Base-by-base conservation (phyloP, 2,329 filamentous ascomycete species). In the Thielaviopsis cerberus region DNA sequence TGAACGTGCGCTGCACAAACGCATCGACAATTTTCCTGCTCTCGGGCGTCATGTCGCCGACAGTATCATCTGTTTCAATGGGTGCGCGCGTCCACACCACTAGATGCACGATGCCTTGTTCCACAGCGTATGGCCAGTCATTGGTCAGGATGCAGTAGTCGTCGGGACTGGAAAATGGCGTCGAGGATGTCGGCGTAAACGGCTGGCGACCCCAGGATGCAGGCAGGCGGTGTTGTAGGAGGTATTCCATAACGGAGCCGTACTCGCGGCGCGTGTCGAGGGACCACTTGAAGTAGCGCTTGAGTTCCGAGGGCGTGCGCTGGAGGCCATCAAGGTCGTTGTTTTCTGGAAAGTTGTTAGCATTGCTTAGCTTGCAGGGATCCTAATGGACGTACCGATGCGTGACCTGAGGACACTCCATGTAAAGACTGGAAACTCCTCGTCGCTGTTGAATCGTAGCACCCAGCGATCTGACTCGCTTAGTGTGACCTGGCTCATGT, bases 111-210 rank as follows among this genome's bases (percentile, higher is more conserved):
- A 84, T 79, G 57, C 76, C 76, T 0, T 74, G 67, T 0, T 73
- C 74, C 54, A 95, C 72, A 3, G 87, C 89, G 65, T 96, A 96
- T 0, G 91, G 91, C 90, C 89, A 97, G 74, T 96, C 90, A 66
- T 97, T 96, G 67, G 82, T 75, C 51, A 95, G 73, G 55, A 94
- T 84, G 61, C 81, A 81, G 67, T 77, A 83, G 68, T 83, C 80
- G 34, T 74, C 74, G 3, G 73, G 66, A 51, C 78, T 70, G 24
- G 72, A 67, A 62, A 83, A 81, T 10, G 79, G 79, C 25, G 72
- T 64, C 3, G 65, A 61, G 6, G 77, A 80, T 53, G 66, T 68
- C 4, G 76, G 74, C 13, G 68, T 72, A 66, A 82, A 83, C 4
- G 80, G 79, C 17, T 77, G 76, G 27, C 66, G 62, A 1, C 78